phyloP scores from a whole-genome alignment of 306 rosid genomes.

The Biancaea sappan region DNA sequence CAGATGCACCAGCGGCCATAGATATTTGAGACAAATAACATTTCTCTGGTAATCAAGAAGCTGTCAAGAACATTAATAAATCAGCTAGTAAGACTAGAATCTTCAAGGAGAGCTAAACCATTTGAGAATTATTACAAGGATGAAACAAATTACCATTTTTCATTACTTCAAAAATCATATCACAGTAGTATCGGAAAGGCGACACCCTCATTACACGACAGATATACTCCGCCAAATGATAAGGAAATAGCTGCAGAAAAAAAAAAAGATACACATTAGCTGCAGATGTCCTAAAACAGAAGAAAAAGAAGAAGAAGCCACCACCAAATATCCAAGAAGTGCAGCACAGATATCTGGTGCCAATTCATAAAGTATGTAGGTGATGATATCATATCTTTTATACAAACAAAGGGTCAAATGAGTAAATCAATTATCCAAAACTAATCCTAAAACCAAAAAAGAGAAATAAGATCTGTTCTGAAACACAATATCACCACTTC shows the following conservation, averaged over 20 bases:
- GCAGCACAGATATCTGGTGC: conserved; percentile 1
- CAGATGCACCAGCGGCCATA: background rate
- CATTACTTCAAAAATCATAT: conserved; percentile 97
- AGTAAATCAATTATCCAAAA: conserved; percentile 12
- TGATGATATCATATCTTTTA: background rate
- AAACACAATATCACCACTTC: background rate
- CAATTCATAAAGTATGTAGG: background rate
- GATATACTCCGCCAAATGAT: conserved; percentile 85
- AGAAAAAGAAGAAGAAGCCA: background rate
- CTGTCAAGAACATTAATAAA: background rate
- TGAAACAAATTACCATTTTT: conserved; percentile 67
- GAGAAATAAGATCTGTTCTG: background rate
- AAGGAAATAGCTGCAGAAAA: conserved; percentile 89
- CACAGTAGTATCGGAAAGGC: conserved; percentile 92
- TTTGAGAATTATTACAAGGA: conserved; percentile 37
- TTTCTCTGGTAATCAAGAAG: background rate
- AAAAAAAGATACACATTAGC: conserved; percentile 36
- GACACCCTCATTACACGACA: conserved; percentile 95
- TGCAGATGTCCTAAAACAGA: conserved; percentile 34
- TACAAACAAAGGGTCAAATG: background rate
- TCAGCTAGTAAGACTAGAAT: background rate
- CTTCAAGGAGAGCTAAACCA: conserved; percentile 19
- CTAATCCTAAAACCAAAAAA: conserved; percentile 1
- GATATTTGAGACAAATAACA: background rate
- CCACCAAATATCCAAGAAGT: background rate